A percentile compares a stretch with the other conserved stretches of the same genome.
phyloP scores from a whole-genome alignment of 2,329 filamentous ascomycete species.

The Hypomyces rosellus region DNA sequence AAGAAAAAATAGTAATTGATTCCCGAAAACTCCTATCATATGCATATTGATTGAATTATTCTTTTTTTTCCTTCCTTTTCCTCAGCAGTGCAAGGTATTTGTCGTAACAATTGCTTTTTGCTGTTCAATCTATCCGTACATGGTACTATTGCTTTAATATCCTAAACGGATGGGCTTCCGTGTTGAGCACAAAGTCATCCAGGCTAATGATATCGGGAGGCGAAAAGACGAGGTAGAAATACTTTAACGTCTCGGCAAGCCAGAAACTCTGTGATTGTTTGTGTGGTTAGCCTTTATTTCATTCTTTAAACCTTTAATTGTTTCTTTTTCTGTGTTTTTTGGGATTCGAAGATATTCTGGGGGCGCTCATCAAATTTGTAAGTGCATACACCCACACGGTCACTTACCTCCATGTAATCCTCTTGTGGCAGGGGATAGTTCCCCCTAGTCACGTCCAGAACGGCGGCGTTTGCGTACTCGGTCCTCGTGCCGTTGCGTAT shows the following conservation, averaged over 20 bases:
- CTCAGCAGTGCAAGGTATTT: too few species aligned
- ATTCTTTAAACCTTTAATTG: too few species aligned
- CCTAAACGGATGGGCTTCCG: slow-evolving; percentile 46
- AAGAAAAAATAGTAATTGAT: too few species aligned
- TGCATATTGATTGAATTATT: too few species aligned
- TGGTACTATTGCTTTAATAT: slow-evolving; percentile 5
- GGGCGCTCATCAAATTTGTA: not conserved
- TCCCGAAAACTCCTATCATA: too few species aligned
- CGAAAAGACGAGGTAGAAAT: slow-evolving; percentile 63
- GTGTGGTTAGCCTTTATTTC: not conserved
- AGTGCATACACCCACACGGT: not conserved
- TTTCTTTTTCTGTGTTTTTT: too few species aligned
- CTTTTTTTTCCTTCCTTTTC: too few species aligned
- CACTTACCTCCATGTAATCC: slow-evolving; percentile 55
- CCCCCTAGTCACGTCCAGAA: slow-evolving; percentile 49
- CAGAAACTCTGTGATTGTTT: slow-evolving; percentile 76
- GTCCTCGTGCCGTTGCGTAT: slow-evolving; percentile 54
- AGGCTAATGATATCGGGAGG: slow-evolving; percentile 51
- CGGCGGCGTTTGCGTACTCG: slow-evolving; percentile 53
- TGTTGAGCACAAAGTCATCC: slow-evolving; percentile 55
- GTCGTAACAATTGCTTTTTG: too few species aligned
- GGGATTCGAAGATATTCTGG: too few species aligned
- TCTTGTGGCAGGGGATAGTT: slow-evolving; percentile 15
- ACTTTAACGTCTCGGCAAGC: slow-evolving; percentile 81
- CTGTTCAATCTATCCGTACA: too few species aligned